Conservation (phyloP, 805 yeast genomes). For the Ogataea paradorogensis region DNA sequence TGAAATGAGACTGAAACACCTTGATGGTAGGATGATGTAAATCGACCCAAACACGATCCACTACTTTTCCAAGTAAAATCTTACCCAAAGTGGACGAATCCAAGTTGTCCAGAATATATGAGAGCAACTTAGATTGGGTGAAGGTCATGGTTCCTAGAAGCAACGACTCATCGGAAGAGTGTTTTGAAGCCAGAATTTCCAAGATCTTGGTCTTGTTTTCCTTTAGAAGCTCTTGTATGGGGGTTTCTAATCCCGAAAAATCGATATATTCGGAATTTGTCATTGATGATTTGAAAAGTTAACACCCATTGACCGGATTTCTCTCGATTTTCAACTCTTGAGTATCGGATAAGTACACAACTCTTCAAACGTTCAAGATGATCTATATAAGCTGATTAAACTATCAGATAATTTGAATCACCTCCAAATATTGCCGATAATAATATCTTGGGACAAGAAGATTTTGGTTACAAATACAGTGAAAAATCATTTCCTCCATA, state of each 20-base stretch:
- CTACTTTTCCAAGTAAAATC: constrained; percentile 29
- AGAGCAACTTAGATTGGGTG: constrained; percentile 44
- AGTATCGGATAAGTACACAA: not conserved
- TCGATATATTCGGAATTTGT: constrained; percentile 6
- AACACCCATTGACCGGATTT: not conserved
- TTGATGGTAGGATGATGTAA: constrained; percentile 65
- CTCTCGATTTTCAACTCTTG: not conserved
- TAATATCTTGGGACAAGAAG: constrained; percentile 3
- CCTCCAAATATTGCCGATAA: constrained; percentile 1
- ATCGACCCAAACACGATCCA: constrained; percentile 57
- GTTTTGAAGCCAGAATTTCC: constrained; percentile 28
- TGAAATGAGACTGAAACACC: constrained; percentile 44
- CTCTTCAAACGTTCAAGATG: not conserved
- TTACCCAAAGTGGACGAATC: not conserved
- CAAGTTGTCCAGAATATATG: constrained; percentile 41
- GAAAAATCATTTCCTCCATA: not conserved
- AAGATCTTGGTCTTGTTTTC: constrained; percentile 31
- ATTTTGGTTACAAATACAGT: not conserved
- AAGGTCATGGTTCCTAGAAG: constrained; percentile 48
- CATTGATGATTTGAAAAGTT: constrained; percentile 1
- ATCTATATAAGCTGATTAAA: no score
- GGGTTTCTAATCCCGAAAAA: constrained; percentile 4
- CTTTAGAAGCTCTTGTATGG: constrained; percentile 21
- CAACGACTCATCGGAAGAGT: constrained; percentile 39
- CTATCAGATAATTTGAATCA: not conserved